Conservation (phyloP, 2,329 filamentous ascomycete species). For the Arthrobotrys conoides region DNA sequence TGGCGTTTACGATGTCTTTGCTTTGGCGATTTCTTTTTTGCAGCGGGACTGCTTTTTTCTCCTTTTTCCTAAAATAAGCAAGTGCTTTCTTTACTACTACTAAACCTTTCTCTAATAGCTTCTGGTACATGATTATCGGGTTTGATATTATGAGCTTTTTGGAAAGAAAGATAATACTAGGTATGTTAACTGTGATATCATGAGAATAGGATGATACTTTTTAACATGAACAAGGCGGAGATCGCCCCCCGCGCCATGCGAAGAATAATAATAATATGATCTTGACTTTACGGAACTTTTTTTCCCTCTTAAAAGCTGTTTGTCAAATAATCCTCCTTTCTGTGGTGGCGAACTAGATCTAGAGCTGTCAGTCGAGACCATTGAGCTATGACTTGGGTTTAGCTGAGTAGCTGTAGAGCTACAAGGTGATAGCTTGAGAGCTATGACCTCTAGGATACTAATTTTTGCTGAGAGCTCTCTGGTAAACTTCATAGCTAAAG, state of each 20-base stretch:
- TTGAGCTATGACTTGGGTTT: background rate
- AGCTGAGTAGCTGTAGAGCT: background rate
- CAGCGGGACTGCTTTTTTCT: slow-evolving; percentile 9
- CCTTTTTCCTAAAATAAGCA: background rate
- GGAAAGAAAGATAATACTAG: background rate
- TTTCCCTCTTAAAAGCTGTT: background rate
- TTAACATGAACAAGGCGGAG: no score
- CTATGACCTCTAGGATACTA: background rate
- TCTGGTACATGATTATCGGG: background rate
- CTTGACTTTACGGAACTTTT: no score
- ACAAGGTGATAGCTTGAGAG: background rate
- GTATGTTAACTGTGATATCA: slow-evolving; percentile 4
- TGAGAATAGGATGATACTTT: slow-evolving; percentile 5
- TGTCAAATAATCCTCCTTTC: background rate
- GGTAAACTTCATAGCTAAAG: background rate
- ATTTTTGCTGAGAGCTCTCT: background rate
- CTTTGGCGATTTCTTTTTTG: background rate
- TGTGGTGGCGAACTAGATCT: background rate
- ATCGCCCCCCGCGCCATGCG: background rate
- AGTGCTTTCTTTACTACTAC: background rate
- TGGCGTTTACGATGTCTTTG: slow-evolving; percentile 1
- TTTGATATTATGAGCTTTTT: background rate
- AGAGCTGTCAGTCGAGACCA: background rate
- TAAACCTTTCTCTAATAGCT: background rate
- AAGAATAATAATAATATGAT: background rate